Evolutionary conservation across 2,329 filamentous ascomycete genomes (phyloP), one percentile per base, ranked within the genome.

Genomic region (Aspergillus fischeri): DNA sequence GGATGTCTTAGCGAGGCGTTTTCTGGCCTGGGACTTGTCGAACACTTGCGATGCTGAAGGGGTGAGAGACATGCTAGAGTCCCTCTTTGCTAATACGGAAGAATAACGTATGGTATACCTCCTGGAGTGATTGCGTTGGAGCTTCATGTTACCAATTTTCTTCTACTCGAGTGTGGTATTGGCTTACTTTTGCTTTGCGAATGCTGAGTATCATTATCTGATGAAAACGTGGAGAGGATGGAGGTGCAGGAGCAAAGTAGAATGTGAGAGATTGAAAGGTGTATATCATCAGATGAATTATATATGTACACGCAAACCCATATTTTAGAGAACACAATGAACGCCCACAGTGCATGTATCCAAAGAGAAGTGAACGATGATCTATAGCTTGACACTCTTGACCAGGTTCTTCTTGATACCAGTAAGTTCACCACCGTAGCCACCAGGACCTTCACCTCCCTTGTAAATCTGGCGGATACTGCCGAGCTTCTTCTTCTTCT

Each of bases 401-500:
- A 97, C 86, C 75, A 99, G 77, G 21, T 90, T 89, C 66, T 88
- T 90, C 82, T 97, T 97, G 78, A 99, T 96, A 86, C 94, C 94
- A 45, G 92, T 94, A 78, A 89, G 78, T 75, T 97, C 94, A 78
- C 94, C 94, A 63, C 85, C 85, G 79, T 99, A 99, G 54, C 92
- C 89, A 69, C 91, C 89, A 70, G 85, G 85, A 65, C 90, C 86
- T 78, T 95, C 87, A 60, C 91, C 90, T 64, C 91, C 91, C 76
- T 92, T 91, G 79, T 92, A 97, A 14, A 91, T 81, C 8, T 90
- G 84, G 79, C 89, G 91, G 80, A 92, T 90, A 71, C 89, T 93
- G 68, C 85, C 86, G 70, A 97, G 77, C 83, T 97, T 97, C 90
- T 97, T 97, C 84, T 93, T 89, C 83, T 96, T 97, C 75, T 92